A percentile compares a stretch with the other conserved stretches of the same genome.
These are phyloP conservation scores for Yamadazyma pseudoaaseri DNA, from an alignment of 1,139 yeast genomes.

Conservation along the genomic window DNA sequence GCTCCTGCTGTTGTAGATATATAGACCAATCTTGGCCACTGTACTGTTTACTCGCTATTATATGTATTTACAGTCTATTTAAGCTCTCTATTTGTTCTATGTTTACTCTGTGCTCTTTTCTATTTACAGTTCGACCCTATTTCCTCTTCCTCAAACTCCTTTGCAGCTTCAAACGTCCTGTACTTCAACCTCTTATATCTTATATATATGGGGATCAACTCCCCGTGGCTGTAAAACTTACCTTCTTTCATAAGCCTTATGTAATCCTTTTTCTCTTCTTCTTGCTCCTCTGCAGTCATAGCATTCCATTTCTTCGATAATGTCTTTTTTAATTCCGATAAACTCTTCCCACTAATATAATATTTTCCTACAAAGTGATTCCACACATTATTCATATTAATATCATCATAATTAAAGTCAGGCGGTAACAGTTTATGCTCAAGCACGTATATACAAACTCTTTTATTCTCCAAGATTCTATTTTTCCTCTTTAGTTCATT, in stretches of 20 bases:
- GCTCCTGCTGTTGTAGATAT: constrained; percentile 24
- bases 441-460: constrained; percentile 7
- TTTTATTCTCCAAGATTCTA: constrained; percentile 5
- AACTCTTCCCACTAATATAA: constrained; percentile 11
- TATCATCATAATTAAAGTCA: constrained; percentile 11
- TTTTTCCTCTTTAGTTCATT: neutral
- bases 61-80: no score
- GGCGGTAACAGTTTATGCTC: constrained; percentile 9
- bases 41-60: no score
- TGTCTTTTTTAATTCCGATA: constrained; percentile 5
- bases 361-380: constrained; percentile 27
- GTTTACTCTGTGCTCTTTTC: no score
- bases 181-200: constrained; percentile 9
- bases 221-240: constrained; percentile 30
- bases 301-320: constrained; percentile 24
- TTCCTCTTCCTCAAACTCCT: neutral
- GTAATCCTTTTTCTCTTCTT: constrained; percentile 20
- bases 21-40: no score
- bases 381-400: constrained; percentile 35
- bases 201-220: constrained; percentile 15
- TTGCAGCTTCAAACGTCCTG: constrained; percentile 1
- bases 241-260: constrained; percentile 28
- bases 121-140: no score
- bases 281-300: constrained; percentile 17
- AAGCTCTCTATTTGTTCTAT: no score